phyloP scores from a whole-genome alignment of 768 basidiomycete genomes.

The Cystobasidium tubakii region DNA sequence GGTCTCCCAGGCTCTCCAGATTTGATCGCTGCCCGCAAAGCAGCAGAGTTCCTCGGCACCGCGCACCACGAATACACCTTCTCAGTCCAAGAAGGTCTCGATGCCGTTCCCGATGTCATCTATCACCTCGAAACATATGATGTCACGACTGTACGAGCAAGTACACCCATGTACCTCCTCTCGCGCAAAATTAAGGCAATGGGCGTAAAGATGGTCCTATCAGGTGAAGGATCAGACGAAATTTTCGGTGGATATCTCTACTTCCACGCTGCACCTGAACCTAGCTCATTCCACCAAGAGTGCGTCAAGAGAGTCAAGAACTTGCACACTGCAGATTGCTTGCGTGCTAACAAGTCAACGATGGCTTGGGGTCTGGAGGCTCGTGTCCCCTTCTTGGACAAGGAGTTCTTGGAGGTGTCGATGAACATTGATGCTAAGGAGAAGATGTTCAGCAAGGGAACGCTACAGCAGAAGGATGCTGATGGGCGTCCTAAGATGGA shows the following conservation, averaged over 20 bases:
- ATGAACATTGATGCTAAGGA: constrained; percentile 82
- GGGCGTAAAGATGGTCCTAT: constrained; percentile 99
- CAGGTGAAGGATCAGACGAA: constrained; percentile 95
- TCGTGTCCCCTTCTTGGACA: constrained; percentile 97
- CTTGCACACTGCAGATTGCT: constrained; percentile 92
- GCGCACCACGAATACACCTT: constrained; percentile 97
- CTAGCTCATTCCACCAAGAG: constrained; percentile 86
- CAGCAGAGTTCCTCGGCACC: constrained; percentile 85
- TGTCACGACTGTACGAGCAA: constrained; percentile 94
- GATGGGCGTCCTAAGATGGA: constrained; percentile 92
- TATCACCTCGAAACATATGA: constrained; percentile 98
- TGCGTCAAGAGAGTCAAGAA: constrained; percentile 91
- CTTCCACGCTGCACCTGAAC: constrained; percentile 95
- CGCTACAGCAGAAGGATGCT: constrained; percentile 64
- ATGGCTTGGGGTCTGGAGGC: constrained; percentile 99
- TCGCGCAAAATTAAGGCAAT: constrained; percentile 98
- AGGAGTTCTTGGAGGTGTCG: constrained; percentile 83
- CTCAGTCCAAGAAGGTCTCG: constrained; percentile 94
- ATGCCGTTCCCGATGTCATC: constrained; percentile 94
- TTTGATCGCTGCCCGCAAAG: constrained; percentile 85
- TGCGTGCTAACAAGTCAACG: constrained; percentile 93
- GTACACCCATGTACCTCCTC: constrained; percentile 97
- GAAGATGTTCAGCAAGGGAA: constrained; percentile 84
- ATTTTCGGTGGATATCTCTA: constrained; percentile 97
- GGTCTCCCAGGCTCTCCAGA: constrained; percentile 93